Conservation (phyloP, 1,284 basidiomycete species). For the Apiotrichum gamsii region DNA sequence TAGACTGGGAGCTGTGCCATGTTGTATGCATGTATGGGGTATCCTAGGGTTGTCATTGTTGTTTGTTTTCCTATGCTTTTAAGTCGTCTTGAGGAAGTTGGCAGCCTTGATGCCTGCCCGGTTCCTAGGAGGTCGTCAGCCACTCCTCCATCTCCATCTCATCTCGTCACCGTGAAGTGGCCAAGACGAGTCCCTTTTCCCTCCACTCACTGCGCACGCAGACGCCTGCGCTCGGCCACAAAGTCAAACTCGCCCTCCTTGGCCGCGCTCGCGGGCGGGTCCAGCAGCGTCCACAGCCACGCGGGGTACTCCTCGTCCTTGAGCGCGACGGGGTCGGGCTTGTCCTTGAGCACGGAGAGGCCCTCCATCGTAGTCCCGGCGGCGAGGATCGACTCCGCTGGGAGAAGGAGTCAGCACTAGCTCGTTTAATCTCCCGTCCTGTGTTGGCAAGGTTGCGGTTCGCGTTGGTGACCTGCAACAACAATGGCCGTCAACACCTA, state of each 20-base stretch:
- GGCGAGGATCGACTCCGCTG: conserved; percentile 51
- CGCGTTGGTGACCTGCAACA: too few species aligned
- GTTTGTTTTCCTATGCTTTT: conserved; percentile 4
- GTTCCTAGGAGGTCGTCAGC: conserved; percentile 28
- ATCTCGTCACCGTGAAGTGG: not conserved
- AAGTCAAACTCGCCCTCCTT: conserved; percentile 30
- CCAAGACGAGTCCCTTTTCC: not conserved
- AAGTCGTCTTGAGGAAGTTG: conserved; percentile 43
- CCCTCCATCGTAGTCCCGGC: conserved; percentile 68
- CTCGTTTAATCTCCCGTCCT: too few species aligned
- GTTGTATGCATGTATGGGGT: conserved; percentile 22
- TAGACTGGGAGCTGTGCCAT: conserved; percentile 7
- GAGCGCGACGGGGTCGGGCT: conserved; percentile 68
- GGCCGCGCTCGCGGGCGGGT: conserved; percentile 17
- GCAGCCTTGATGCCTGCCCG: conserved; percentile 40
- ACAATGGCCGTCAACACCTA: too few species aligned
- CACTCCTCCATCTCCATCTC: not conserved
- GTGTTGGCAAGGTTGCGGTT: too few species aligned
- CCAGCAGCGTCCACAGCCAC: conserved; percentile 79
- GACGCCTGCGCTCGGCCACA: conserved; percentile 34
- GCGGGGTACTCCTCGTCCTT: conserved; percentile 79
- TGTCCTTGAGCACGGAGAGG: conserved; percentile 74
- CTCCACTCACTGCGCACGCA: conserved; percentile 38
- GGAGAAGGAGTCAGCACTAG: too few species aligned
- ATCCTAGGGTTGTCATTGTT: too few species aligned